A percentile compares a stretch with the other conserved stretches of the same genome.
Conservation (phyloP, 495 filamentous ascomycete species). For the Neurospora africana region DNA sequence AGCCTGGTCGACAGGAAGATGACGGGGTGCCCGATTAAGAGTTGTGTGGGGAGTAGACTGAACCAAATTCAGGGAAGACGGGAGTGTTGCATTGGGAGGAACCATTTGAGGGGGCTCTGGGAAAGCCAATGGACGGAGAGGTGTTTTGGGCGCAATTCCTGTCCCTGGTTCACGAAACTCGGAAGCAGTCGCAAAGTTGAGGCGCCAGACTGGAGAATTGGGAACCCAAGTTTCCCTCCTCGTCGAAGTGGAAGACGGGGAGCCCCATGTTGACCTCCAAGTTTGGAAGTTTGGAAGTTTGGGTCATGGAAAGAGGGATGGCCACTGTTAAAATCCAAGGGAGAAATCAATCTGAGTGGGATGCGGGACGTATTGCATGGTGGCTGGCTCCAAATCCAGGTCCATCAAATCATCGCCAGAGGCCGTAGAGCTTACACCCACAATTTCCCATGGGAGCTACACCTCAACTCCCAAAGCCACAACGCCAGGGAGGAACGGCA, state of each 20-base stretch:
- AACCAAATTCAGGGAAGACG: not conserved
- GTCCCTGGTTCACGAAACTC: not conserved
- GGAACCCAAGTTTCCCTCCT: slow-evolving; percentile 36
- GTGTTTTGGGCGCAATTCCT: not conserved
- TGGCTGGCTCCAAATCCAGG: not conserved
- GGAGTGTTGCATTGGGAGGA: not conserved
- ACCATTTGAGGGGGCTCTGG: not conserved
- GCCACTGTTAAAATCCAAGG: not conserved
- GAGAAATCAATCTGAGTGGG: not conserved
- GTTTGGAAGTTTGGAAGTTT: slow-evolving; percentile 67
- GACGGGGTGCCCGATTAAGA: not conserved
- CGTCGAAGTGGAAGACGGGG: slow-evolving; percentile 34
- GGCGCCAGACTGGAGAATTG: slow-evolving; percentile 15
- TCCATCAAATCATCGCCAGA: not conserved
- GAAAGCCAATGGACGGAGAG: not conserved
- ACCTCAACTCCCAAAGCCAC: not conserved
- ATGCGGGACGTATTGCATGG: not conserved
- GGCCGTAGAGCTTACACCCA: not conserved
- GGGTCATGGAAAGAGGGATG: slow-evolving; percentile 49
- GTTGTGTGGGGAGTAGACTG: not conserved
- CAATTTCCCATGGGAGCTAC: not conserved
- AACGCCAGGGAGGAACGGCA: not conserved
- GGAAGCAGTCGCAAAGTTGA: not conserved
- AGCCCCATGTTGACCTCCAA: slow-evolving; percentile 43
- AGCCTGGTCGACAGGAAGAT: not conserved